Evolutionary conservation across 768 basidiomycete species (phyloP).

Genomic region (Macrolepiota dolichaula): DNA sequence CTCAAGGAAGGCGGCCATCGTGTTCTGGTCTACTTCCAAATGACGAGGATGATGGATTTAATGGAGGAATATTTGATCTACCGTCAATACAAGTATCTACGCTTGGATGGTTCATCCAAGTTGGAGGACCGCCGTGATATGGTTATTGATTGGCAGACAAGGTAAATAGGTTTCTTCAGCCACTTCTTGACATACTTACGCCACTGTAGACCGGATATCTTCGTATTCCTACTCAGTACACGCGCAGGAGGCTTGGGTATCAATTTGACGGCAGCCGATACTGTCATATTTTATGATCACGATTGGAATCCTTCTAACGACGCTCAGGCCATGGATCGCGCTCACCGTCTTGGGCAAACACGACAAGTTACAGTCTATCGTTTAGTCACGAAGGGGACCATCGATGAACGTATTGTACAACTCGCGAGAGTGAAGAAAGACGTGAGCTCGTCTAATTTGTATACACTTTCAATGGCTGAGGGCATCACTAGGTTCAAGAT

Average conservation of each 20-base stretch:
- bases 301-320: constrained; percentile 98
- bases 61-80: constrained; percentile 99
- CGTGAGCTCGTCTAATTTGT: constrained; percentile 37
- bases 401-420: constrained; percentile 96
- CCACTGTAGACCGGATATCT: constrained; percentile 70
- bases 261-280: constrained; percentile 94
- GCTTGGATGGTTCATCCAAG: constrained; percentile 91
- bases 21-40: constrained; percentile 97
- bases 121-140: constrained; percentile 96
- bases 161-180: constrained; percentile 42
- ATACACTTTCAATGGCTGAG: neutral
- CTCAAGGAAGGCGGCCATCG: constrained; percentile 92
- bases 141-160: constrained; percentile 99
- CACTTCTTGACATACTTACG: constrained; percentile 2
- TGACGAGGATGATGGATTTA: constrained; percentile 99
- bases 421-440: constrained; percentile 97
- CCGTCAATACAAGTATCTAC: constrained; percentile 92
- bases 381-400: constrained; percentile 88
- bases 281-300: constrained; percentile 92
- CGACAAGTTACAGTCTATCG: constrained; percentile 97
- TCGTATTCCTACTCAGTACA: constrained; percentile 88
- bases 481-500: constrained; percentile 79
- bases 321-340: constrained; percentile 97
- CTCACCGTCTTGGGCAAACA: constrained; percentile 94
- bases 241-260: constrained; percentile 96